Base-by-base conservation (phyloP, 164 flowering plant species). In the Berberis thunbergii region DNA sequence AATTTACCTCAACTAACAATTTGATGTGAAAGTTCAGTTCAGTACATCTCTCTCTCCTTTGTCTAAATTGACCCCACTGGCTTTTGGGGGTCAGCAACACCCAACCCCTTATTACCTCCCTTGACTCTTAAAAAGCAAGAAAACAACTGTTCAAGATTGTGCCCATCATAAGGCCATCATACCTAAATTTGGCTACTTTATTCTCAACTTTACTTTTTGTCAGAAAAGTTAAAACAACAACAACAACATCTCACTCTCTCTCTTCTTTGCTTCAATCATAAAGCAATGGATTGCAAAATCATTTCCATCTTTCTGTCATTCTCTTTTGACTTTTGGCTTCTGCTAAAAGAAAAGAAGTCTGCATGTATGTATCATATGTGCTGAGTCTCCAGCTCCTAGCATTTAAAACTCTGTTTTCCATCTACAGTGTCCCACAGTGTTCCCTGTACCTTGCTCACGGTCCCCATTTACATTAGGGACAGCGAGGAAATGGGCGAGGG, bases 211-310 rank as follows among this genome's bases (percentile, higher is more conserved):
- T 42, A 2, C 39, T 26, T 43, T 11, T 52, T 5, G 13, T 26
- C 26, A 26, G 26, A 26, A 26, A 26, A 26, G 26, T 26, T 26
- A 26, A 26, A 26, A 26, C 26, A 26, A 26, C 26, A n/a, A n/a
- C n/a, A 26, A 26, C 26, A 26, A 8, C 64, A 49, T 58, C 13
- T 57, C 4, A 26, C 39, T 40, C 26, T 41, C 41, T 58, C 49
- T 64, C 60, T 45, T 64, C 49, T 54, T 40, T 59, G 57, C 61
- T 40, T 72, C 71, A 72, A 72, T 72, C 75, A 72, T 72, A 72
- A 68, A 72, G 75, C 75, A 72, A 72, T 72, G 68, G 75, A 72
- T 72, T 72, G 61, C 75, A 72, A 72, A 72, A 72, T 72, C 55
- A 72, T 72, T 68, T 67, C 60, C 43, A 39, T 62, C 54, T 49